A percentile compares a stretch with the other conserved stretches of the same genome.
These are phyloP conservation scores for Actinidia polygama DNA, from an alignment of 179 eudicot species.

Conservation along the genomic window DNA sequence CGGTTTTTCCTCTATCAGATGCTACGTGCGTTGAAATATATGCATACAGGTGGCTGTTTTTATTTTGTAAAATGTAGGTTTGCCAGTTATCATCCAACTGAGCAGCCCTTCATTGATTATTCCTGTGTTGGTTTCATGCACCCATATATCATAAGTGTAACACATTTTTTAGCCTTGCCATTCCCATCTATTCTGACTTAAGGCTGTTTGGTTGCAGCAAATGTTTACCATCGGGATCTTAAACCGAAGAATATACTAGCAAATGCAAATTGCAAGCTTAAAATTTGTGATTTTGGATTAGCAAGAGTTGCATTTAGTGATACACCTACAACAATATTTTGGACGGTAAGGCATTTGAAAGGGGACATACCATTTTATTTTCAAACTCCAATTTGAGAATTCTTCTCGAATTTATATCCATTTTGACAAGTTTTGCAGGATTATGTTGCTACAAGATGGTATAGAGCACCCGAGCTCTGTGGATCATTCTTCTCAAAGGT, in stretches of 20 bases:
- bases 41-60: slow-evolving; percentile 78
- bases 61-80: neutral
- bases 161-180: no score
- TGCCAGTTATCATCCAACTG: neutral
- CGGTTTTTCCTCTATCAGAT: slow-evolving; percentile 60
- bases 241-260: slow-evolving; percentile 94
- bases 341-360: slow-evolving; percentile 62
- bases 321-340: slow-evolving; percentile 75
- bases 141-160: neutral
- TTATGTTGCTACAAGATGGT: slow-evolving; percentile 97
- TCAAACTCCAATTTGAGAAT: neutral
- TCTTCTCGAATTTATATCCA: neutral
- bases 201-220: slow-evolving; percentile 60
- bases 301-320: slow-evolving; percentile 95
- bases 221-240: slow-evolving; percentile 91
- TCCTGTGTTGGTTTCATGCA: neutral
- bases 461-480: slow-evolving; percentile 95
- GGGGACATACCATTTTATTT: neutral
- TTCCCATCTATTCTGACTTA: slow-evolving; percentile 20
- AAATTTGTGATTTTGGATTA: slow-evolving; percentile 91
- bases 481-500: slow-evolving; percentile 80
- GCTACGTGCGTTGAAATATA: slow-evolving; percentile 73
- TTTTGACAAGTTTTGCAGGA: slow-evolving; percentile 49
- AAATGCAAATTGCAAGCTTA: slow-evolving; percentile 91
- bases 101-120: neutral